Conservation (phyloP, 768 basidiomycete genomes). For the Tylopilus vinaceipallidus region DNA sequence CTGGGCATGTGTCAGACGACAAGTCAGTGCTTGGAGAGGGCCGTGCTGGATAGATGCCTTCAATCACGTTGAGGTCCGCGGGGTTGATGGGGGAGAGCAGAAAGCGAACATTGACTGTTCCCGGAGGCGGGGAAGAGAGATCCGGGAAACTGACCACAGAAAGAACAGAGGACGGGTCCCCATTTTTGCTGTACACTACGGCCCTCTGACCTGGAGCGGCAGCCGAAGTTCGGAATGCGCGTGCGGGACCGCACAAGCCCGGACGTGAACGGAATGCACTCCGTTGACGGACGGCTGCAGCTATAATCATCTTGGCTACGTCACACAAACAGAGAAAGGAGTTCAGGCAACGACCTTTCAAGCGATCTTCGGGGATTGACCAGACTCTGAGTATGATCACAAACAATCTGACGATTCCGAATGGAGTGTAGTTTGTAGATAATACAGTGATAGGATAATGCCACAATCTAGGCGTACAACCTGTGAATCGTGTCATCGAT, state of each 20-base stretch:
- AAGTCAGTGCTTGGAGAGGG: conserved; percentile 43
- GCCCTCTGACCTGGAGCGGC: conserved; percentile 49
- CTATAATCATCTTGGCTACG: conserved; percentile 3
- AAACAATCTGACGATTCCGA: too few species aligned
- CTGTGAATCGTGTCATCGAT: conserved; percentile 16
- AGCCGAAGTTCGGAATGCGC: conserved; percentile 34
- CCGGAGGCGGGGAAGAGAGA: conserved; percentile 51
- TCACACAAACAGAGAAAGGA: too few species aligned
- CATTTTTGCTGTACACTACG: conserved; percentile 59
- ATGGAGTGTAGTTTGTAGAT: conserved; percentile 7
- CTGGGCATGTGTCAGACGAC: conserved; percentile 32
- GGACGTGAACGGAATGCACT: neutral
- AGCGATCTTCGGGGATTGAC: too few species aligned
- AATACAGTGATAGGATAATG: conserved; percentile 11
- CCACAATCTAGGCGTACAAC: conserved; percentile 26
- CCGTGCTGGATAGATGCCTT: conserved; percentile 77
- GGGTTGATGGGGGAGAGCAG: conserved; percentile 78
- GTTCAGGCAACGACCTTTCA: too few species aligned
- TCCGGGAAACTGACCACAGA: conserved; percentile 48
- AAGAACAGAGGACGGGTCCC: conserved; percentile 63
- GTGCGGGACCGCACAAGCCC: neutral
- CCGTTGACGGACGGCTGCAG: neutral
- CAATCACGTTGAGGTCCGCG: conserved; percentile 76
- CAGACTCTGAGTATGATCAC: too few species aligned
- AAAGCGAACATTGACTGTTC: conserved; percentile 62